Evolutionary conservation across 208 protist species (phyloP).

Genomic region (Jaenimonas drosophilae): DNA sequence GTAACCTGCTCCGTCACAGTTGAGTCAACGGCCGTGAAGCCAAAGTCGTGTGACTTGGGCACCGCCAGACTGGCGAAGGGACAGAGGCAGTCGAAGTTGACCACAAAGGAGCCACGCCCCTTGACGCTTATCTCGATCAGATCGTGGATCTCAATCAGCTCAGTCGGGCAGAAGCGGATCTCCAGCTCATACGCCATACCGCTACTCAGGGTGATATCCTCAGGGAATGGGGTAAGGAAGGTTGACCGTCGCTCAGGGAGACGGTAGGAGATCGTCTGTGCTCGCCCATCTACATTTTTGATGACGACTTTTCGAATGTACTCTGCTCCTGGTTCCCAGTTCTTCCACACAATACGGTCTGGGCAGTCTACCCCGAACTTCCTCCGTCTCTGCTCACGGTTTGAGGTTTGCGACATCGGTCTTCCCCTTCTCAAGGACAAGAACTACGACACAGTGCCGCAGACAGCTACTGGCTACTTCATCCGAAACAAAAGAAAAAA

Average conservation of each 20-base stretch:
- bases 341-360: slow-evolving; percentile 71
- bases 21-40: slow-evolving; percentile 60
- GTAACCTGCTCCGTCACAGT: slow-evolving; percentile 39
- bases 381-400: slow-evolving; percentile 45
- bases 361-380: slow-evolving; percentile 78
- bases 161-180: slow-evolving; percentile 63
- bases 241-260: slow-evolving; percentile 55
- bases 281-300: slow-evolving; percentile 66
- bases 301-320: slow-evolving; percentile 81
- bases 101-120: slow-evolving; percentile 61
- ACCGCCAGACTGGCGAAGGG: slow-evolving; percentile 54
- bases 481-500: neutral
- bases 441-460: neutral
- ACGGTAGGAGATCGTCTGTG: slow-evolving; percentile 71
- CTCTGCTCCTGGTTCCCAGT: slow-evolving; percentile 80
- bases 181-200: slow-evolving; percentile 72
- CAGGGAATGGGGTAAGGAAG: slow-evolving; percentile 86
- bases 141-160: slow-evolving; percentile 71
- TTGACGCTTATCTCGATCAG: slow-evolving; percentile 67
- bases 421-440: slow-evolving; percentile 4
- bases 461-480: neutral
- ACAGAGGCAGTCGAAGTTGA: slow-evolving; percentile 72
- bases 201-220: slow-evolving; percentile 64
- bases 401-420: slow-evolving; percentile 2
- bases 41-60: slow-evolving; percentile 77